phyloP scores from a whole-genome alignment of 139 green algal genomes.

The Dunaliella primolecta region DNA sequence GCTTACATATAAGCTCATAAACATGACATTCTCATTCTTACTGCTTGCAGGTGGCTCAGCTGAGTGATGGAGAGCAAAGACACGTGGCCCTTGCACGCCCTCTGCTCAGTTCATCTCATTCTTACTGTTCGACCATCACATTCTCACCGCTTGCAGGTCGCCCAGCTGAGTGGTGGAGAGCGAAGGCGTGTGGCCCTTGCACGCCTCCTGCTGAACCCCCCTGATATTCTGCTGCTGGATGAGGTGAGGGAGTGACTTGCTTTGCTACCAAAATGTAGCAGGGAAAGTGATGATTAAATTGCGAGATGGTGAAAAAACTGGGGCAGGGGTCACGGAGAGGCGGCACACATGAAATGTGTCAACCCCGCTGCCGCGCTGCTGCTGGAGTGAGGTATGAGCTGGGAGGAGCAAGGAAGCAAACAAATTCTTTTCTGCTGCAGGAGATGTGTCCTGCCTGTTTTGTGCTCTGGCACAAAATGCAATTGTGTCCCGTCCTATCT shows the following conservation, averaged over 20 bases:
- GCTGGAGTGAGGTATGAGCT: too few relatives aligned
- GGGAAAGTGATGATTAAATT: too few relatives aligned
- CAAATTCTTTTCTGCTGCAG: too few relatives aligned
- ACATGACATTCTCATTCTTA: not conserved
- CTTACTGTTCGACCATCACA: not conserved
- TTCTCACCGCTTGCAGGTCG: conserved; percentile 29
- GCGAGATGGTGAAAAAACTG: too few relatives aligned
- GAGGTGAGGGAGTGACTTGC: conserved; percentile 38
- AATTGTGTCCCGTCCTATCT: too few relatives aligned
- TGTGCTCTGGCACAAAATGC: too few relatives aligned
- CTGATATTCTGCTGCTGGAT: conserved; percentile 87
- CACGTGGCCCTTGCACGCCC: conserved; percentile 78
- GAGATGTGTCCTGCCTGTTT: too few relatives aligned
- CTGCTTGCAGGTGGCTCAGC: conserved; percentile 34
- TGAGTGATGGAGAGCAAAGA: conserved; percentile 23
- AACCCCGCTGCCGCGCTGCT: too few relatives aligned
- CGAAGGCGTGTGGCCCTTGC: conserved; percentile 79
- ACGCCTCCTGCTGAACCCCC: conserved; percentile 75
- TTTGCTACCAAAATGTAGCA: too few relatives aligned
- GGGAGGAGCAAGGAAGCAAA: too few relatives aligned
- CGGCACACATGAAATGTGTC: too few relatives aligned
- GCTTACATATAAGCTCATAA: not conserved
- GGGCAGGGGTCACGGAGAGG: too few relatives aligned
- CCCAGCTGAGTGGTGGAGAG: conserved; percentile 67
- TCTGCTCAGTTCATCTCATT: conserved; percentile 73